phyloP scores from a whole-genome alignment of 2,329 filamentous ascomycete genomes.

The Colletotrichum agaves region DNA sequence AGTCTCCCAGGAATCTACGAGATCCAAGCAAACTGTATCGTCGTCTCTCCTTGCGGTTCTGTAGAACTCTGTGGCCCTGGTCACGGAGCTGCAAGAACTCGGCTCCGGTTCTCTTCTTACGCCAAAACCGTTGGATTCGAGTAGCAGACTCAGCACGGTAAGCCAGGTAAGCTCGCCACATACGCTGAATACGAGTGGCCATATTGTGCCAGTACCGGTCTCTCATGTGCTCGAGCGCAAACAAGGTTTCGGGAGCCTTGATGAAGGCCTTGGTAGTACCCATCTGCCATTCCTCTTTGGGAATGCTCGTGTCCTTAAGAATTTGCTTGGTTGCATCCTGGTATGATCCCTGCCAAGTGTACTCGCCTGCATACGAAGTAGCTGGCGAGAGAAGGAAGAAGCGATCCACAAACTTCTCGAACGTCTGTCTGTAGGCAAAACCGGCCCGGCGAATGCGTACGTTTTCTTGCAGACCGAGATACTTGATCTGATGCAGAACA shows the following conservation, averaged over 20 bases:
- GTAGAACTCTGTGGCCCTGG: constrained; percentile 83
- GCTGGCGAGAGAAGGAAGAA: constrained; percentile 96
- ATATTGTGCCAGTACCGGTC: constrained; percentile 99
- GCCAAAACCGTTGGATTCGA: constrained; percentile 94
- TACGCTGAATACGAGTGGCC: constrained; percentile 96
- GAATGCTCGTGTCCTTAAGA: constrained; percentile 95
- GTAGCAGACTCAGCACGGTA: constrained; percentile 94
- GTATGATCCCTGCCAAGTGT: constrained; percentile 91
- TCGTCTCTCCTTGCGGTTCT: constrained; percentile 88
- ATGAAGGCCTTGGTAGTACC: constrained; percentile 98
- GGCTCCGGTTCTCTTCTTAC: constrained; percentile 89
- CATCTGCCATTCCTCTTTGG: constrained; percentile 95
- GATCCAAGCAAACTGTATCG: constrained; percentile 92
- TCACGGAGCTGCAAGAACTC: constrained; percentile 91
- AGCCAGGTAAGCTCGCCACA: constrained; percentile 95
- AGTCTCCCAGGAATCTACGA: constrained; percentile 93
- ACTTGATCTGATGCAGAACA: constrained; percentile 98
- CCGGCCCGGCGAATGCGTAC: constrained; percentile 95
- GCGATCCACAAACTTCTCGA: constrained; percentile 97
- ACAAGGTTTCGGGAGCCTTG: constrained; percentile 96
- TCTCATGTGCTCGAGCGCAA: constrained; percentile 96
- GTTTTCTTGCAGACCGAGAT: constrained; percentile 98
- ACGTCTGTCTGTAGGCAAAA: constrained; percentile 96
- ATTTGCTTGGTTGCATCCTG: constrained; percentile 92
- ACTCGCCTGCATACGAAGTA: constrained; percentile 95